Evolutionary conservation across 2,329 filamentous ascomycete genomes (phyloP).

Genomic region (Ascochyta pisi): DNA sequence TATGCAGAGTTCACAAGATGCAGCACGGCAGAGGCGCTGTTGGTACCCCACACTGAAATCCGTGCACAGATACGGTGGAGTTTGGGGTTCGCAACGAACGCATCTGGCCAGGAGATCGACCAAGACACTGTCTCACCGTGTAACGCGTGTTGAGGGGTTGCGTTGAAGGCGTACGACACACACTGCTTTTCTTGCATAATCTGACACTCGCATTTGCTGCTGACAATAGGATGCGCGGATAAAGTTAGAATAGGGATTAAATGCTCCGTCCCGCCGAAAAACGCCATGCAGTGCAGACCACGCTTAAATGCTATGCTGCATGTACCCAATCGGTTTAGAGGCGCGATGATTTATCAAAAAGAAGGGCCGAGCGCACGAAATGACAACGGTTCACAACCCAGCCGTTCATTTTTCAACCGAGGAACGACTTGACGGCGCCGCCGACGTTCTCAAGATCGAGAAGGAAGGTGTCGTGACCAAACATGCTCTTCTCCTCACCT

Average conservation of each 20-base stretch:
- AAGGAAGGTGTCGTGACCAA: slow-evolving; percentile 96
- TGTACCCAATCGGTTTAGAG: slow-evolving; percentile 1
- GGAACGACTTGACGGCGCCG: slow-evolving; percentile 78
- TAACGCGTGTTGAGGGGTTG: background rate
- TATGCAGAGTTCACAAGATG: slow-evolving; percentile 1
- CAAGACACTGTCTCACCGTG: background rate
- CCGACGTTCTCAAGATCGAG: slow-evolving; percentile 92
- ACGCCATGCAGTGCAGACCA: slow-evolving; percentile 37
- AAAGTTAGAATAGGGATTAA: slow-evolving; percentile 4
- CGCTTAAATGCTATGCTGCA: slow-evolving; percentile 19
- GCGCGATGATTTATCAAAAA: background rate
- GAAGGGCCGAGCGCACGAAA: slow-evolving; percentile 6
- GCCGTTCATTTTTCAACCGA: slow-evolving; percentile 59
- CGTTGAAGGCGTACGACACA: slow-evolving; percentile 1
- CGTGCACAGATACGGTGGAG: background rate
- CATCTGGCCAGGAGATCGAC: background rate
- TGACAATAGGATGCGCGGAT: background rate
- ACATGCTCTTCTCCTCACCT: slow-evolving; percentile 91
- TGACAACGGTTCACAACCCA: background rate
- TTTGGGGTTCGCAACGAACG: background rate
- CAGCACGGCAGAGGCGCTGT: slow-evolving; percentile 10
- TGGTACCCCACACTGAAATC: slow-evolving; percentile 5
- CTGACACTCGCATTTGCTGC: background rate
- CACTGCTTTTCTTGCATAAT: background rate
- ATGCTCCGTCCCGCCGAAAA: slow-evolving; percentile 6